Percentiles rank a stretch among this genome's conserved stretches.
These are phyloP conservation scores for Oryza coarctata DNA, from an alignment of 176 grass and related monocot species.

Conservation along the genomic window DNA sequence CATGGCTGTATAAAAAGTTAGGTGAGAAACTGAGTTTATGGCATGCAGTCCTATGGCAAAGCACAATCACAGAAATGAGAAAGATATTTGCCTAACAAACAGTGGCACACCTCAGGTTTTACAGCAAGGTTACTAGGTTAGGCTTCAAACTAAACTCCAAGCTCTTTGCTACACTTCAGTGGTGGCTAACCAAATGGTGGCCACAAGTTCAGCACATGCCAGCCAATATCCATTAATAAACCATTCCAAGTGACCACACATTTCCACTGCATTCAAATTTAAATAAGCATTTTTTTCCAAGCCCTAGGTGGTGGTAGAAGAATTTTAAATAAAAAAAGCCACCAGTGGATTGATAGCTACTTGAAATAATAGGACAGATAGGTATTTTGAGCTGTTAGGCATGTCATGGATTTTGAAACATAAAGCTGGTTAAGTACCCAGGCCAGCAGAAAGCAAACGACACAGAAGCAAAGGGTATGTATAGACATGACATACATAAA, in stretches of 20 bases:
- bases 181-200: not conserved
- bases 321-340: constrained; percentile 10
- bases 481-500: not conserved
- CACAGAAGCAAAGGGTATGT: not conserved
- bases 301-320: not conserved
- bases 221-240: not conserved
- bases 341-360: not conserved
- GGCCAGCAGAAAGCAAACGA: not conserved
- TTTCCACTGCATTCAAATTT: constrained; percentile 11
- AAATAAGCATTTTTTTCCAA: constrained; percentile 4
- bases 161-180: not conserved
- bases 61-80: not conserved
- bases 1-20: not conserved
- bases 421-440: not conserved
- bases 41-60: not conserved
- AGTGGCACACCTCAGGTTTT: not conserved
- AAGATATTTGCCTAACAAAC: not conserved
- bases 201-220: not conserved
- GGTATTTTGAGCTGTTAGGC: not conserved
- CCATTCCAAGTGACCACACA: constrained; percentile 2
- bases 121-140: not conserved
- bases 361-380: constrained; percentile 20
- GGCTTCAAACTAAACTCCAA: not conserved
- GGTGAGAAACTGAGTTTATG: not conserved
- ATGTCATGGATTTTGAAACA: not conserved